Evolutionary conservation across 352 stramenopile species (phyloP), one percentile per base, ranked within the genome.

Genomic region (Pythium biforme): DNA sequence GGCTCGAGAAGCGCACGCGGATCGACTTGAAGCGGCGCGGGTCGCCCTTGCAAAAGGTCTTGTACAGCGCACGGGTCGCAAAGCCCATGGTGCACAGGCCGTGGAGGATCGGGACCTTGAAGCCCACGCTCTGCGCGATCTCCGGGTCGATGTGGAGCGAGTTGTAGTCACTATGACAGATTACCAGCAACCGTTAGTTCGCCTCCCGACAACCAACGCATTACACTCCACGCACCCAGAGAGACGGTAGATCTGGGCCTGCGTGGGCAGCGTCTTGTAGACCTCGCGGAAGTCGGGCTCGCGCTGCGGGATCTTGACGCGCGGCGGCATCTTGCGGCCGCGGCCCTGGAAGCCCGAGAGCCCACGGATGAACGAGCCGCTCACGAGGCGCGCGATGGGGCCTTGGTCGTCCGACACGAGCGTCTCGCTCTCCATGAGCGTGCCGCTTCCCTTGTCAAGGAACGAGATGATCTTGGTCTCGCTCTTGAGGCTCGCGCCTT

Each of bases 61-160:
- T 83, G 74, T 92, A 90, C 12, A 97, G 73, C 49, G 85, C 81
- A 34, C 85, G 82, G 39, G 83, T 81, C 17, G 85, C 78, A 27
- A 96, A 83, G 22, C 90, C 95, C 73, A 98, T 88, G 37, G 87
- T 98, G 72, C 92, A 98, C 22, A 99, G 75, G 6, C 96, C 96
- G 66, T 99, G 95, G 48, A 99, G 69, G 40, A 99, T 94, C 25
- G 94, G 92, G 52, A 82, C 71, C 50, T 90, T 85, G 66, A 91
- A 97, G 52, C 74, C 81, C 29, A 81, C 77, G 62, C 76, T 85
- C 76, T 73, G 72, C 20, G 79, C 92, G 66, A 94, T 88, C 66
- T 84, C 77, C 5, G 86, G 84, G 68, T 98, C 89, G 56, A 98
- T 84, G 74, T 99, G 96, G 64, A 98, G 88, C 67, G 88, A 76